Percentiles rank a stretch among this genome's conserved stretches.
Evolutionary conservation across 129 eudicot species (phyloP).

Genomic region (Lactuca saligna): DNA sequence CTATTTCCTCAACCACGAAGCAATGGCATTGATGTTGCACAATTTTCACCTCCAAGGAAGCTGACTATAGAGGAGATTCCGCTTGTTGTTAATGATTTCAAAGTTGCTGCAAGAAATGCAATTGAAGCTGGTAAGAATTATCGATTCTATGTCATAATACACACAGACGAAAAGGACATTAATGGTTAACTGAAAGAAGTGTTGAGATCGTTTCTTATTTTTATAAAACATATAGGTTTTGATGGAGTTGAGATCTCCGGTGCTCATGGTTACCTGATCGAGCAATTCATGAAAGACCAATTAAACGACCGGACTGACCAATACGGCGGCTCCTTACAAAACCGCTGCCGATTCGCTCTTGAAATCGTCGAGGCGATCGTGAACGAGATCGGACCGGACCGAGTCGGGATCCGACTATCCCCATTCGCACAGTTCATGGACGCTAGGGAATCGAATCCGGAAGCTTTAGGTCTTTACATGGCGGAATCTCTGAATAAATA

Average conservation of each 20-base stretch:
- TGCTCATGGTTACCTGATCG: slow-evolving; percentile 32
- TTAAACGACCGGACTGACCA: slow-evolving; percentile 38
- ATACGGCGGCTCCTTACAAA: slow-evolving; percentile 47
- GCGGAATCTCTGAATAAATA: slow-evolving; percentile 30
- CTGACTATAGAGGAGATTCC: slow-evolving; percentile 32
- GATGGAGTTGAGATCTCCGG: slow-evolving; percentile 40
- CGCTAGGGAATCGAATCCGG: slow-evolving; percentile 42
- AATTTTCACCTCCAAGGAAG: slow-evolving; percentile 34
- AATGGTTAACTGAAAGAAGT: too few relatives aligned
- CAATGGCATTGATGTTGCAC: slow-evolving; percentile 28
- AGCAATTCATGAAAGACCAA: slow-evolving; percentile 24
- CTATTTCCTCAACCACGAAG: slow-evolving; percentile 16
- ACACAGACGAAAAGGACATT: background rate
- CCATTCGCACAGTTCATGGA: slow-evolving; percentile 31
- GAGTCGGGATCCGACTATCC: slow-evolving; percentile 37
- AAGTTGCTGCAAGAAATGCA: slow-evolving; percentile 40
- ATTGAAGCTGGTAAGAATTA: slow-evolving; percentile 38
- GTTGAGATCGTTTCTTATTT: too few relatives aligned
- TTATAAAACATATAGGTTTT: slow-evolving; percentile 10
- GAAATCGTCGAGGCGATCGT: slow-evolving; percentile 30
- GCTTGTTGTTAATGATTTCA: slow-evolving; percentile 37
- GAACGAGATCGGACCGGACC: slow-evolving; percentile 38
- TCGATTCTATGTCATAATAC: background rate
- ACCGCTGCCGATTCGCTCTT: slow-evolving; percentile 43
- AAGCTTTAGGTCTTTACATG: slow-evolving; percentile 41